Conservation (phyloP, 768 basidiomycete genomes). For the Phallus indusiatus region DNA sequence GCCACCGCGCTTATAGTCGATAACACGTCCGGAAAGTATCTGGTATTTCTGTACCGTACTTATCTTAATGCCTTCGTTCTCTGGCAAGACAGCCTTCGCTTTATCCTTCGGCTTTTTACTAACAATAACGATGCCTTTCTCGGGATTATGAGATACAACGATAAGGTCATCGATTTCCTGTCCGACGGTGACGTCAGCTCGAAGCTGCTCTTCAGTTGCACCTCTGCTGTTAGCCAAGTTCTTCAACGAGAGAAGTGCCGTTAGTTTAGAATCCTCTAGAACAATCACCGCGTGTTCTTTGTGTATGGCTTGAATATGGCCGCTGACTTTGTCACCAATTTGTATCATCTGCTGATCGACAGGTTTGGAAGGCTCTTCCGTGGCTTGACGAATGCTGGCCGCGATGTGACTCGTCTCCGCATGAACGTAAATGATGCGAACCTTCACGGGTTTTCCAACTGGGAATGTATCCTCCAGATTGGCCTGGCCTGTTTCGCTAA, state of each 20-base stretch:
- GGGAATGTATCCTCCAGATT: constrained; percentile 54
- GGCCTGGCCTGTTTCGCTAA: constrained; percentile 56
- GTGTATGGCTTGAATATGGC: constrained; percentile 71
- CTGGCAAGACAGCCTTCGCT: constrained; percentile 26
- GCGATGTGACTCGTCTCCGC: constrained; percentile 52
- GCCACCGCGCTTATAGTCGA: constrained; percentile 60
- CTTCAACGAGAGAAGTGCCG: constrained; percentile 79
- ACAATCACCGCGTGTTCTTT: constrained; percentile 73
- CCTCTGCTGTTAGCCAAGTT: constrained; percentile 76
- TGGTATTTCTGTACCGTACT: constrained; percentile 65
- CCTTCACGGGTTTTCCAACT: constrained; percentile 75
- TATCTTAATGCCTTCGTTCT: constrained; percentile 47
- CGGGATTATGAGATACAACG: constrained; percentile 82
- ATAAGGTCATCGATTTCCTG: constrained; percentile 68
- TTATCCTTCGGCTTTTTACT: constrained; percentile 59
- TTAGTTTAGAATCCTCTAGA: constrained; percentile 58
- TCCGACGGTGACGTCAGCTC: constrained; percentile 51
- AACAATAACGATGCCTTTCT: constrained; percentile 80
- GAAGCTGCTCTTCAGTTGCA: constrained; percentile 57
- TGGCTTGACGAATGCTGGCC: constrained; percentile 81
- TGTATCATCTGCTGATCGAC: constrained; percentile 65
- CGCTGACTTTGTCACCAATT: constrained; percentile 66
- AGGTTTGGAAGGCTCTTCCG: constrained; percentile 37
- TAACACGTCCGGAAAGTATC: constrained; percentile 71
- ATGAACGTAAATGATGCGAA: constrained; percentile 64